Base-by-base conservation (phyloP, 2,329 filamentous ascomycete species). In the Trichoderma pleuroti region DNA sequence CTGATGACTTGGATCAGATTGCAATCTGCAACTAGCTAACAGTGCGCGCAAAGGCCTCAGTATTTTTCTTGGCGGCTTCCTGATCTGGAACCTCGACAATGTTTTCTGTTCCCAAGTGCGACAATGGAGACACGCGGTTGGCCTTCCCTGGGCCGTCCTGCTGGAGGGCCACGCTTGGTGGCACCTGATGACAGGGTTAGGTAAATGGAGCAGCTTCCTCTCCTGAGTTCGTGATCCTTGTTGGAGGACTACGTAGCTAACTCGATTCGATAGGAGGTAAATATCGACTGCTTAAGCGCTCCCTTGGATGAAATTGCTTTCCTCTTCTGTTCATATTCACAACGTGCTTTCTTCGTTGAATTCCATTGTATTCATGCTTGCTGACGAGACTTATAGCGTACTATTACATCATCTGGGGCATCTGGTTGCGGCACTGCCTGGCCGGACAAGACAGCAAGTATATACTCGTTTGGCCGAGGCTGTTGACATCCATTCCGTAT, bases 401-500 rank as follows among this genome's bases (percentile, higher is more conserved):
- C 80, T 92, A 91, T 77, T 93, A 95, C 78, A 93, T 97, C 74
- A 84, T 89, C 16, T 97, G 93, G 93, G 91, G 92, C 4, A 89
- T 94, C 30, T 95, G 92, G 91, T 85, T 96, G 21, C 88, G 92
- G 52, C 90, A 91, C 73, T 93, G 92, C 75, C 82, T 96, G 63
- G 92, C 94, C 72, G 88, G 89, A 4, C 86, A 86, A 59, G 91
- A 93, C 76, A 87, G 92, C 54, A 88, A 94, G 76, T 96, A 90
- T 77, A 84, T 86, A 75, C 82, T 96, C 70, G 76, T 86, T 65
- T 97, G 93, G 93, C 87, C 90, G 2, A 87, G 86, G 28, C 74
- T 88, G 16, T 84, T 88, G 75, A 86, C 84, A 8, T 87, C 82
- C 2, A 78, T 87, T 39, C 86, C 86, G 1, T 82, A 84, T 70